Base-by-base conservation (phyloP, 805 yeast genomes). In the Suhomyces tanzawaensis region DNA sequence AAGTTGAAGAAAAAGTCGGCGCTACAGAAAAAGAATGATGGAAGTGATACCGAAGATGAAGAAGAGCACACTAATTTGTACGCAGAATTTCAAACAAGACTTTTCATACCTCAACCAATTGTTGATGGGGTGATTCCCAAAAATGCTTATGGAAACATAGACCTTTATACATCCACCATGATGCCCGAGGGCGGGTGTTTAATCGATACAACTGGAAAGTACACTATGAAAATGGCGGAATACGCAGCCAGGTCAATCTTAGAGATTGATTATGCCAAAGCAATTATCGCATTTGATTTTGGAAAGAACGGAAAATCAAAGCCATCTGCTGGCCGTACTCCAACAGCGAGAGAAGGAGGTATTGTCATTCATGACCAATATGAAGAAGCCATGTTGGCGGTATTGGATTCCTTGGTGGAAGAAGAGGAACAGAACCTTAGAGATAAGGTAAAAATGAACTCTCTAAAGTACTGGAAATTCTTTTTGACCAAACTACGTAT, bases 251-350 rank as follows among this genome's bases (percentile, higher is more conserved):
- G 74, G 41, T 37, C 47, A 24, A 53, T 79, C 1, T 51, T 90
- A 8, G 78, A 75, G 0, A 71, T 91, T 5, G 95, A 87, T 47
- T 88, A 72, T 64, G 97, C 95, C 0, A 81, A 79, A 33, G 98
- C 97, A 0, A 90, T 89, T 2, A 81, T 82, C 2, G 87, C 90
- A 0, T 91, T 93, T 62, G 93, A 87, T 39, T 93, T 85, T 60
- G 59, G 57, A 7, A 35, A 44, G 19, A 25, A 36, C 70, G 19
- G 59, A 62, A 29, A 56, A 69, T 29, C 58, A 69, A 24, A 17
- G 12, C 23, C 24, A 12, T 18, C 19, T 3, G 28, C 45, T 7
- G 53, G 53, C 23, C 51, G 64, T n/a, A 47, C 55, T 2, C 80
- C 84, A 0, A 80, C 78, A 8, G 91, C 95, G 0, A 66, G 69